These are phyloP conservation scores for Mycena pura DNA, from an alignment of 768 basidiomycete genomes.

Conservation along the genomic window DNA sequence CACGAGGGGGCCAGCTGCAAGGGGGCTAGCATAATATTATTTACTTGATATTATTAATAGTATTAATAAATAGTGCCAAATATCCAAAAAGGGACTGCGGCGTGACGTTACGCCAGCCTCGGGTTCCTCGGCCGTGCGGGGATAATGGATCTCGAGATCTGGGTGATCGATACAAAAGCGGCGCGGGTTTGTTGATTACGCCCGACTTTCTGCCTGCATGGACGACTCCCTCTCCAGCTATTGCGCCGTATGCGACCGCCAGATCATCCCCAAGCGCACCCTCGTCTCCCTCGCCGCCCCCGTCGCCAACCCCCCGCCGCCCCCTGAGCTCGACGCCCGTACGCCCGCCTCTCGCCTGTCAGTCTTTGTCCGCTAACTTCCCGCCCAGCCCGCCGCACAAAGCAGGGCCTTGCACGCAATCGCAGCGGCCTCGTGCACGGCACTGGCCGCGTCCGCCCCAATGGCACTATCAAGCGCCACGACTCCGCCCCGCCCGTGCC, in stretches of 20 bases:
- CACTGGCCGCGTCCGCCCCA: constrained; percentile 67
- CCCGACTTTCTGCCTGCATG: constrained; percentile 26
- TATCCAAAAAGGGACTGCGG: too few relatives aligned
- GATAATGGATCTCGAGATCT: constrained; percentile 7
- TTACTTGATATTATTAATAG: too few relatives aligned
- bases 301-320: constrained; percentile 35
- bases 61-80: too few relatives aligned
- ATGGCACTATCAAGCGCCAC: constrained; percentile 56
- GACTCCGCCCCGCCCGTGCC: constrained; percentile 36
- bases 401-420: constrained; percentile 44
- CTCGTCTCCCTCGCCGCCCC: constrained; percentile 51
- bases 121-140: too few relatives aligned
- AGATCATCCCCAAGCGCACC: constrained; percentile 80
- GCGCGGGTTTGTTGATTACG: neutral
- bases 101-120: too few relatives aligned
- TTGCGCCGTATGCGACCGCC: constrained; percentile 82
- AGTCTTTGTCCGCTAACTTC: neutral
- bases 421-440: constrained; percentile 67
- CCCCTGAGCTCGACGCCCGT: constrained; percentile 45
- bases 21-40: too few relatives aligned
- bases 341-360: constrained; percentile 43
- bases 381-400: constrained; percentile 36
- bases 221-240: constrained; percentile 44
- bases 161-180: constrained; percentile 4
- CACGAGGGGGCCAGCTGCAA: too few relatives aligned